phyloP scores from a whole-genome alignment of 1,284 basidiomycete species.

The Gomphus sp. region DNA sequence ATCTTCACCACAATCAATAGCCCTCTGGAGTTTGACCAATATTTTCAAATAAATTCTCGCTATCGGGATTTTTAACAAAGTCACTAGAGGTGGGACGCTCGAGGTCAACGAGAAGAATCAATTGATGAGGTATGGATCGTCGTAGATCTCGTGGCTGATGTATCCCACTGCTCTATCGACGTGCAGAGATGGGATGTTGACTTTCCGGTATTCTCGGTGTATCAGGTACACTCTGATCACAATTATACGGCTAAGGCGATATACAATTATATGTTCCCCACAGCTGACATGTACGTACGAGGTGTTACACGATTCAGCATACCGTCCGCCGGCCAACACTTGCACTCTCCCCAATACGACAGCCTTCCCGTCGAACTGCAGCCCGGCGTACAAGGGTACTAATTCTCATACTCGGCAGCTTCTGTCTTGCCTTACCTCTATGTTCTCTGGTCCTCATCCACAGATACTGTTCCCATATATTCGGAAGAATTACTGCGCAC shows the following conservation, averaged over 20 bases:
- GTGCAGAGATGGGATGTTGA: slow-evolving; percentile 72
- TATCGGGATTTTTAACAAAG: slow-evolving; percentile 45
- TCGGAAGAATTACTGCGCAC: not conserved
- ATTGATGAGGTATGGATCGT: slow-evolving; percentile 5
- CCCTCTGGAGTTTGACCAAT: slow-evolving; percentile 71
- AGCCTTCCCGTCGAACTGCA: too few relatives aligned
- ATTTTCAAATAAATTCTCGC: slow-evolving; percentile 61
- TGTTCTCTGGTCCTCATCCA: slow-evolving; percentile 40
- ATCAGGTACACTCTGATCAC: slow-evolving; percentile 43
- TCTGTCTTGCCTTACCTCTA: too few relatives aligned
- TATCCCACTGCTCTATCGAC: too few relatives aligned
- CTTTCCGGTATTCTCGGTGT: slow-evolving; percentile 62
- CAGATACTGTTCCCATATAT: slow-evolving; percentile 27
- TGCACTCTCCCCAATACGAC: too few relatives aligned
- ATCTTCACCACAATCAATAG: slow-evolving; percentile 58
- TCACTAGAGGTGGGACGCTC: slow-evolving; percentile 46
- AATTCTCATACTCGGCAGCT: too few relatives aligned
- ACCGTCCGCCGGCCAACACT: slow-evolving; percentile 58
- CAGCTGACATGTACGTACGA: slow-evolving; percentile 56
- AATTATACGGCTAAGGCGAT: not conserved
- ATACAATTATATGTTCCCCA: slow-evolving; percentile 68
- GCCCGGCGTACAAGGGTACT: too few relatives aligned
- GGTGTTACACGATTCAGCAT: slow-evolving; percentile 33
- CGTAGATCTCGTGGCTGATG: slow-evolving; percentile 71
- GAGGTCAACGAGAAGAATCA: slow-evolving; percentile 30